Evolutionary conservation across 2,329 filamentous ascomycete genomes (phyloP), one percentile per base, ranked within the genome.

Genomic region (Dothistroma septosporum): DNA sequence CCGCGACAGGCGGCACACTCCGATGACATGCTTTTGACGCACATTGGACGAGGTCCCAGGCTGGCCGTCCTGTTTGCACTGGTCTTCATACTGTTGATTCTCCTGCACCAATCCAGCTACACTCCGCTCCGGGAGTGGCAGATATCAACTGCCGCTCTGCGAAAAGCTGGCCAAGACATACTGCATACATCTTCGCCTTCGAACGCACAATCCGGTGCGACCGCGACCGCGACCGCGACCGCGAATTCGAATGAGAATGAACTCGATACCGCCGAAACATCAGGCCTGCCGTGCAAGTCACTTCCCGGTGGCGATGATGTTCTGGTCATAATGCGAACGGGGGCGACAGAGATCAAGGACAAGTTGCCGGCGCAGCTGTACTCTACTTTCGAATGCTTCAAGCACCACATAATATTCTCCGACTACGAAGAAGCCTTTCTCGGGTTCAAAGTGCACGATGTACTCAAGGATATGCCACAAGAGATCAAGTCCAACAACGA

Each of bases 321-420:
- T 52, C 80, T 85, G 61, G 78, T 86, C 16, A 74, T 85, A 10
- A 75, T 87, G 62, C 81, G 82, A 64, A 86, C 84, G 0, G 84
- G 83, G 57, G 83, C 83, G 16, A 83, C 82, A 8, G 83, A 86
- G 66, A 77, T 82, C 14, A 72, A 76, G 57, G 77, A 81, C 31
- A 84, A 85, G 68, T 76, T 86, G 2, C 82, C 83, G 1, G 72
- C 78, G 2, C 83, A 85, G 65, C 78, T 85, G 60, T 70, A 76
- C 55, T 83, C 82, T 1, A 83, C 82, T 0, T 75, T 86, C 21
- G 76, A 77, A 63, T 86, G 84, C 73, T 77, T 83, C 47, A 79
- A 81, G 33, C 74, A 84, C 69, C 82, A 80, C 56, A 77, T 80
- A 55, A 80, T 87, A 67, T 85, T 84, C 73, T 86, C 83, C 62